Conservation (phyloP, 495 filamentous ascomycete species). For the Penicillium odoratum region DNA sequence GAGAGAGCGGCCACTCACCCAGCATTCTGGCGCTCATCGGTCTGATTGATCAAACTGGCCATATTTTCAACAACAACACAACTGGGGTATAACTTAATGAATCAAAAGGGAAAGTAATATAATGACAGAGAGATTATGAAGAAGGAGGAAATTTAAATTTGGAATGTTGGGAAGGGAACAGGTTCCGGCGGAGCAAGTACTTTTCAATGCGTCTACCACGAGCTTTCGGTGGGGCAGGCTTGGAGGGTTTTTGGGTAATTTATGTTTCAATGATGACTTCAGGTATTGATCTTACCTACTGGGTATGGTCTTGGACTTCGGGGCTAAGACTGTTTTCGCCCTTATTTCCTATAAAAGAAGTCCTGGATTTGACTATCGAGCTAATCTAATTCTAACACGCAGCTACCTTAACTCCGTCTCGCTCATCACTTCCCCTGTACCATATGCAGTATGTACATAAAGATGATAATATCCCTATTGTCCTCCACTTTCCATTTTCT, state of each 20-base stretch:
- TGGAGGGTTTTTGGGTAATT: slow-evolving; percentile 17
- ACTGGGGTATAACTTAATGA: slow-evolving; percentile 18
- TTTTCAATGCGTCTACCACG: slow-evolving; percentile 36
- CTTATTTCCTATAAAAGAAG: slow-evolving; percentile 3
- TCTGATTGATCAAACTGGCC: slow-evolving; percentile 63
- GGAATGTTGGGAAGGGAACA: slow-evolving; percentile 26
- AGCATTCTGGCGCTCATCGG: slow-evolving; percentile 59
- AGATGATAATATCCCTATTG: background rate
- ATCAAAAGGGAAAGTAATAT: slow-evolving; percentile 12
- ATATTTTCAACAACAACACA: slow-evolving; percentile 42
- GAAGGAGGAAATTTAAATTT: slow-evolving; percentile 21
- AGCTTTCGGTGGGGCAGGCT: slow-evolving; percentile 31
- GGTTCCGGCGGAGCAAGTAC: slow-evolving; percentile 44
- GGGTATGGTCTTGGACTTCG: background rate
- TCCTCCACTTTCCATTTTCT: background rate
- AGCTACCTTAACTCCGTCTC: background rate
- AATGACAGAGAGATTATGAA: slow-evolving; percentile 10
- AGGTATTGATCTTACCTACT: slow-evolving; percentile 1
- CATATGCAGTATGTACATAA: background rate
- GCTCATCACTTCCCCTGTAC: background rate
- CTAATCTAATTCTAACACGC: background rate
- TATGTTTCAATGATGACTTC: slow-evolving; percentile 26
- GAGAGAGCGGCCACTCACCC: slow-evolving; percentile 57
- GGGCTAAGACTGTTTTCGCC: slow-evolving; percentile 1
- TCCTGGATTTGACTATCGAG: no score